Base-by-base conservation (phyloP, 2,329 filamentous ascomycete genomes). In the Arachnopeziza araneosa region DNA sequence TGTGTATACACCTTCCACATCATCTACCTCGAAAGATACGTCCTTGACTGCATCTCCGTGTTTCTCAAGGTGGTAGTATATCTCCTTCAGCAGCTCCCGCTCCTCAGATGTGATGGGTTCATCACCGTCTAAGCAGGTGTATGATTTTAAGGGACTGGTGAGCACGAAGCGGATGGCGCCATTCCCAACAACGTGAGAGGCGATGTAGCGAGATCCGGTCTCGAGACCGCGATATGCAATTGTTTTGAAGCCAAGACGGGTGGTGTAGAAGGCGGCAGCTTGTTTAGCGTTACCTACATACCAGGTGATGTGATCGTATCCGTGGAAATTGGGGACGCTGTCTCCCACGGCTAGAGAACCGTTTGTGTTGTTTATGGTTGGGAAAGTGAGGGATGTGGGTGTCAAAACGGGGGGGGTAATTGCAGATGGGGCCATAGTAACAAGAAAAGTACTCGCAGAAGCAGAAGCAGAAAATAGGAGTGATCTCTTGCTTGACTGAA, bases 231-330 rank as follows among this genome's bases (percentile, higher is more conserved):
- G 83, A 75, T 96, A 96, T 63, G 93, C 93, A 60, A 96, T 76
- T 22, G 84, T 84, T 70, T 84, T 80, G 79, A 97, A 96, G 59
- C 91, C 93, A 79, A 97, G 92, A 66, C 92, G 89, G 12, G 85
- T 87, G 67, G 88, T 87, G 77, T 96, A 97, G 78, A 91, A 97
- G 17, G 88, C 83, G 49, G 93, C 93, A 2, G 92, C 91, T 79
- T 97, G 93, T 78, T 97, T 97, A 69, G 93, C 93, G 73, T 98
- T 98, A 72, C 93, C 92, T 30, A 97, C 93, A 79, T 91, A 96
- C 93, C 93, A 97, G 22, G 91, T 93, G 59, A 96, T 84, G 75
- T 96, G 90, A 76, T 96, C 91, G 74, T 96, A 97, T 71, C 91
- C 92, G 63, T 85, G 84, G 78, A 96, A 93, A 72, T 80, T 82